Evolutionary conservation across 495 filamentous ascomycete genomes (phyloP).

Genomic region (Tuber calosporum): DNA sequence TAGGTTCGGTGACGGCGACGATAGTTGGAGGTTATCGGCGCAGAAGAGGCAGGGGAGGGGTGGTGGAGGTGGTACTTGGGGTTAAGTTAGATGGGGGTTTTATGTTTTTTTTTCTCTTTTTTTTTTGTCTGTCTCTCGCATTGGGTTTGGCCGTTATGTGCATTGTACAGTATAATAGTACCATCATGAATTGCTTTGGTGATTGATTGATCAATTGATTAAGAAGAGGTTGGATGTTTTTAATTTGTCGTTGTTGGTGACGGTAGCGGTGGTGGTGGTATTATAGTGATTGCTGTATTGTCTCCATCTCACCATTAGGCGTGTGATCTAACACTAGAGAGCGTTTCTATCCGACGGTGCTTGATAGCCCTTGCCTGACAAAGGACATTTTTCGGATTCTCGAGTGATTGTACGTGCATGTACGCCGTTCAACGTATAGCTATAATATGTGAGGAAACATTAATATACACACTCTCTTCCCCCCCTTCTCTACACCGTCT

Average conservation of each 20-base stretch:
- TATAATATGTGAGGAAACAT: not conserved
- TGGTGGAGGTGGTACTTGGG: constrained; percentile 94
- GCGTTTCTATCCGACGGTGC: not conserved
- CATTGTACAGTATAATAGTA: not conserved
- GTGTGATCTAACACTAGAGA: not conserved
- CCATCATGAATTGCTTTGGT: not conserved
- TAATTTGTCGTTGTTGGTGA: not conserved
- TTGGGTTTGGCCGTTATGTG: not conserved
- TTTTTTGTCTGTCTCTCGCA: not conserved
- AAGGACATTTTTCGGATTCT: not conserved
- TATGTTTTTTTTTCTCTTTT: not conserved
- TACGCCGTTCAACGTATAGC: not conserved
- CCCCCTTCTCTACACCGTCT: not conserved
- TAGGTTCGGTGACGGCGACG: constrained; percentile 71
- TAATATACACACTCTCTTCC: not conserved
- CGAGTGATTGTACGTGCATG: not conserved
- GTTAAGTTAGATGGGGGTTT: constrained; percentile 48
- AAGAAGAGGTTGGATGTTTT: not conserved
- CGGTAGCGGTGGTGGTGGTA: not conserved
- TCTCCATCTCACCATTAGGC: not conserved
- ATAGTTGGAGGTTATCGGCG: constrained; percentile 88
- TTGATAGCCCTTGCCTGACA: not conserved
- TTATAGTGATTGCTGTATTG: not conserved
- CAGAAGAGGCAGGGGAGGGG: constrained; percentile 80
- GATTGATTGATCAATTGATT: not conserved